A percentile compares a stretch with the other conserved stretches of the same genome.
Conservation (phyloP, 2,329 filamentous ascomycete genomes). For the Gaeumannomyces sp. region DNA sequence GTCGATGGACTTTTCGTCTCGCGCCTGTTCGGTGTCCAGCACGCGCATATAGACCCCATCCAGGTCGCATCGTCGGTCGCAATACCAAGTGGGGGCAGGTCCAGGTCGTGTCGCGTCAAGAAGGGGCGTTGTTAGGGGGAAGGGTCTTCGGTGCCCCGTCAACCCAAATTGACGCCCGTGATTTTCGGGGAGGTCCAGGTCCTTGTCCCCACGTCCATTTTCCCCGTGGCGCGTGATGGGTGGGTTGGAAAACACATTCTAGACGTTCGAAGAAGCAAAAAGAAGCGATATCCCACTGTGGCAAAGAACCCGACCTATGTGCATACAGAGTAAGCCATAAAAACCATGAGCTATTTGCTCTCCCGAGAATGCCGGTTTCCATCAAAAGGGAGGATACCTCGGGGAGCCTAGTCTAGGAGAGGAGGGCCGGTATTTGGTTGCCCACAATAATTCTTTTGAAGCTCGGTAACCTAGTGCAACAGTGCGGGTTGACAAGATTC, state of each 20-base stretch:
- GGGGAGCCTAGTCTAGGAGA: not conserved
- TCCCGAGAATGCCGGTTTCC: not conserved
- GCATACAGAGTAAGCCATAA: no score
- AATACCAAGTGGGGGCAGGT: not conserved
- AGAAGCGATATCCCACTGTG: not conserved
- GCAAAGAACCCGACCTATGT: not conserved
- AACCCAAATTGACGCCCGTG: no score
- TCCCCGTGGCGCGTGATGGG: not conserved
- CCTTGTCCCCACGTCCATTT: not conserved
- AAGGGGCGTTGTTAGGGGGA: not conserved
- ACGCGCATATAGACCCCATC: not conserved
- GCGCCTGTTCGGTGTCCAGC: not conserved
- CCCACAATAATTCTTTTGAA: not conserved
- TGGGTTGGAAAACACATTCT: not conserved
- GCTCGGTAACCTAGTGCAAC: not conserved
- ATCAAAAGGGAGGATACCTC: not conserved
- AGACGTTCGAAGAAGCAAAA: not conserved
- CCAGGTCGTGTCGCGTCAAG: not conserved
- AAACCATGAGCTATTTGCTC: not conserved
- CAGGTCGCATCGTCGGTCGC: not conserved
- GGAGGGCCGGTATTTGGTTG: not conserved
- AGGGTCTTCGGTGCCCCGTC: not conserved
- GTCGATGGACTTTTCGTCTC: not conserved
- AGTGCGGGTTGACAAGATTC: not conserved
- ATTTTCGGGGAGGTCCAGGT: no score